A percentile compares a stretch with the other conserved stretches of the same genome.
These are phyloP conservation scores for Arctostaphylos glauca DNA, from an alignment of 148 eudicot genomes.

Conservation along the genomic window DNA sequence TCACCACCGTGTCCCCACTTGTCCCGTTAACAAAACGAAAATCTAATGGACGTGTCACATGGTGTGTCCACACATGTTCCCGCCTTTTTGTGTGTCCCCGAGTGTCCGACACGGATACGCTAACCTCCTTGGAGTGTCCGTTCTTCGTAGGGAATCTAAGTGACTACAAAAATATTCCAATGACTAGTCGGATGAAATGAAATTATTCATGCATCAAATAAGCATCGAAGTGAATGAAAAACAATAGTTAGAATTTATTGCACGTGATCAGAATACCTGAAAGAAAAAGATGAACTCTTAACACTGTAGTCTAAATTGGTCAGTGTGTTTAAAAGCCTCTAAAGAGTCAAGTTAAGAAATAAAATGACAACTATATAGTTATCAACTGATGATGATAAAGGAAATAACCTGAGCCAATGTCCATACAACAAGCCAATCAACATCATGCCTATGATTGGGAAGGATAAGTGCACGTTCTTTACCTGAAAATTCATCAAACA, in stretches of 20 bases:
- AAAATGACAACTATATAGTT: neutral
- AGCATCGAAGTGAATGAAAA: neutral
- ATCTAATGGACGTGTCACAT: no score
- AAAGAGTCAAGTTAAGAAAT: neutral
- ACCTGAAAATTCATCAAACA: slow-evolving; percentile 42
- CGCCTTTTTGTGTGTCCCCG: no score
- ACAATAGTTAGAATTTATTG: neutral
- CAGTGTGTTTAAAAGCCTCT: neutral
- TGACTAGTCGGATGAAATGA: neutral
- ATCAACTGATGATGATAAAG: neutral
- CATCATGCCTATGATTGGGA: slow-evolving; percentile 66
- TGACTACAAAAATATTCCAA: no score
- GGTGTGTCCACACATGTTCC: no score
- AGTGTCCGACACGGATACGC: no score
- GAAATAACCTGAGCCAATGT: slow-evolving; percentile 65
- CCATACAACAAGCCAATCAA: slow-evolving; percentile 88
- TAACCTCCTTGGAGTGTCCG: no score
- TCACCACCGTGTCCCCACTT: no score
- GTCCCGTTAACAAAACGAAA: no score
- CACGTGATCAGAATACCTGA: neutral
- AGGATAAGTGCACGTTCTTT: slow-evolving; percentile 67
- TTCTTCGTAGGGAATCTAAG: no score
- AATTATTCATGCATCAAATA: no score
- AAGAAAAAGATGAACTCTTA: neutral
- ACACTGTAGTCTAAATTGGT: neutral